A percentile compares a stretch with the other conserved stretches of the same genome.
Conservation (phyloP, 306 rosid genomes). For the Fagus crenata region DNA sequence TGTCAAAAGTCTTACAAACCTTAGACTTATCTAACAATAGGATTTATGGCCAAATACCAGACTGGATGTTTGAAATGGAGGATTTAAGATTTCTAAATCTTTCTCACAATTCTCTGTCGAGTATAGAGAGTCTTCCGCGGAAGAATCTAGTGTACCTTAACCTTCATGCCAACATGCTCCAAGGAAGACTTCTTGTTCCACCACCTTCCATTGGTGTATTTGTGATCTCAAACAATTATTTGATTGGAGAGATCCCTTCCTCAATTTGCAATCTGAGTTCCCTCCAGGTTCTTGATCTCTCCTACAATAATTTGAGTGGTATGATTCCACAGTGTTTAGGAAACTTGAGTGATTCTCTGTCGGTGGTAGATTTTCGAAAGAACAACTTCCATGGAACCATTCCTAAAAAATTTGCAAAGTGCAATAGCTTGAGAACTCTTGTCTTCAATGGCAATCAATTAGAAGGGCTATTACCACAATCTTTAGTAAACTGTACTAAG, state of each 20-base stretch:
- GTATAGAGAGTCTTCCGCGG: constrained; percentile 9
- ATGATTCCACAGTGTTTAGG: constrained; percentile 31
- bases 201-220: background rate
- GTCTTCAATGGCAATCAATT: constrained; percentile 33
- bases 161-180: constrained; percentile 32
- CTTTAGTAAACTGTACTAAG: background rate
- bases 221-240: constrained; percentile 30
- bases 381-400: constrained; percentile 37
- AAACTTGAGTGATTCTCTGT: constrained; percentile 5
- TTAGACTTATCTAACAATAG: too few species aligned
- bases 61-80: too few species aligned
- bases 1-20: too few species aligned
- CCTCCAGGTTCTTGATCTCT: background rate
- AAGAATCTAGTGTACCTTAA: fast-evolving
- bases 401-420: background rate
- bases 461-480: constrained; percentile 31
- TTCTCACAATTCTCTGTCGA: constrained; percentile 23
- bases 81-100: background rate
- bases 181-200: constrained; percentile 30
- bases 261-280: background rate
- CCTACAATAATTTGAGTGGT: constrained; percentile 20
- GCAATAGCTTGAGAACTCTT: constrained; percentile 10
- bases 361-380: constrained; percentile 22
- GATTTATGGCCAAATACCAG: too few species aligned
- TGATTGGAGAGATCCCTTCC: constrained; percentile 26